A percentile compares a stretch with the other conserved stretches of the same genome.
phyloP scores from a whole-genome alignment of 345 rosid species.

The Rhizophora mangle region DNA sequence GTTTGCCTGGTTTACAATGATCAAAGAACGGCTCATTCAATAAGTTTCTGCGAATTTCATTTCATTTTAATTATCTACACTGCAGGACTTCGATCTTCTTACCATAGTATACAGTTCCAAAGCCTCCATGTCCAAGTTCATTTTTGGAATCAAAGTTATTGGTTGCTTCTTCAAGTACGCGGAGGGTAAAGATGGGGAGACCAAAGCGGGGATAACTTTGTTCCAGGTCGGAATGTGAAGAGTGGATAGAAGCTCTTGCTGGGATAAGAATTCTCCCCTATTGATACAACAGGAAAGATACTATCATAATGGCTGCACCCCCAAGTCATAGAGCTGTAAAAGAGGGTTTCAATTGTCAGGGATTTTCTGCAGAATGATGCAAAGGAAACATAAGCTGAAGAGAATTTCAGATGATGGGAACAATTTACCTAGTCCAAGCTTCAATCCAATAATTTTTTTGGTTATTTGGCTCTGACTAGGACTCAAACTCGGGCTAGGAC shows the following conservation, averaged over 20 bases:
- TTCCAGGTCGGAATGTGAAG: constrained; percentile 38
- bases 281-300: constrained; percentile 11
- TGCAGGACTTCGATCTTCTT: not conserved
- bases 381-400: not conserved
- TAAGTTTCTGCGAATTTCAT: not conserved
- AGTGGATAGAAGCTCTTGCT: constrained; percentile 20
- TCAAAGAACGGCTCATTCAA: not conserved
- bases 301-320: constrained; percentile 20
- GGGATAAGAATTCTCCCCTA: constrained; percentile 18
- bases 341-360: not conserved
- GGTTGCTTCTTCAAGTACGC: constrained; percentile 18
- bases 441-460: no score
- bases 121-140: constrained; percentile 17
- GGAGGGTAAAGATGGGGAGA: constrained; percentile 13
- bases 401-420: not conserved
- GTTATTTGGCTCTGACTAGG: no score
- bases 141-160: not conserved
- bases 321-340: constrained; percentile 40
- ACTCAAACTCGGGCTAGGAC: no score
- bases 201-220: constrained; percentile 7
- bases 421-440: constrained; percentile 25
- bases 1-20: constrained; percentile 17
- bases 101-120: constrained; percentile 15
- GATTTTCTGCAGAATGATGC: not conserved
- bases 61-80: not conserved